Conservation (phyloP, 352 stramenopile species). For the Phytophthora multivora region DNA sequence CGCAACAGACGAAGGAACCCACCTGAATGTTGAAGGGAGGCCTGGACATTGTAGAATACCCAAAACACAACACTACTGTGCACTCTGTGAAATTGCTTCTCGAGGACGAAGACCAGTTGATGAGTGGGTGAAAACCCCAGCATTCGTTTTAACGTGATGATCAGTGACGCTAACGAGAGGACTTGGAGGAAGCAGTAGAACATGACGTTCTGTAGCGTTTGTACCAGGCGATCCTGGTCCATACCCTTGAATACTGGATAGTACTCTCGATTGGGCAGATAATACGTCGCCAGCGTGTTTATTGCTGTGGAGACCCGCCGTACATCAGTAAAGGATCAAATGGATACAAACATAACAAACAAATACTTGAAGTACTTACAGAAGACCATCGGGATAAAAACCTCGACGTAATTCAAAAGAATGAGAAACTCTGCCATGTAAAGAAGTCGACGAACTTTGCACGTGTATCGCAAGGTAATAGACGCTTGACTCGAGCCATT, state of each 20-base stretch:
- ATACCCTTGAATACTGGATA: slow-evolving; percentile 36
- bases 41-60: slow-evolving; percentile 40
- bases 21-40: slow-evolving; percentile 2
- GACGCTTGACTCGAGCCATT: neutral
- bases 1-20: neutral
- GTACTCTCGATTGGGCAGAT: slow-evolving; percentile 42
- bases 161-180: slow-evolving; percentile 36
- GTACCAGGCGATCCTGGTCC: slow-evolving; percentile 5
- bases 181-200: slow-evolving; percentile 44
- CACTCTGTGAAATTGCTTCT: slow-evolving; percentile 28
- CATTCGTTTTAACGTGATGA: slow-evolving; percentile 27
- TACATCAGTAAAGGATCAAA: neutral
- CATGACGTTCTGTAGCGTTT: slow-evolving; percentile 38
- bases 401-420: slow-evolving; percentile 33
- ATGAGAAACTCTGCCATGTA: slow-evolving; percentile 31
- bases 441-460: slow-evolving; percentile 1
- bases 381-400: slow-evolving; percentile 37
- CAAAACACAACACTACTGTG: slow-evolving; percentile 42
- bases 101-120: slow-evolving; percentile 48
- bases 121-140: slow-evolving; percentile 31
- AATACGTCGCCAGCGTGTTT: slow-evolving; percentile 28
- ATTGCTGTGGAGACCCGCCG: slow-evolving; percentile 17
- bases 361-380: slow-evolving; percentile 23
- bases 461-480: neutral
- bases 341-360: neutral